These are phyloP conservation scores for Calamus simplicifolius DNA, from an alignment of 176 grass and related monocot species.

Conservation along the genomic window DNA sequence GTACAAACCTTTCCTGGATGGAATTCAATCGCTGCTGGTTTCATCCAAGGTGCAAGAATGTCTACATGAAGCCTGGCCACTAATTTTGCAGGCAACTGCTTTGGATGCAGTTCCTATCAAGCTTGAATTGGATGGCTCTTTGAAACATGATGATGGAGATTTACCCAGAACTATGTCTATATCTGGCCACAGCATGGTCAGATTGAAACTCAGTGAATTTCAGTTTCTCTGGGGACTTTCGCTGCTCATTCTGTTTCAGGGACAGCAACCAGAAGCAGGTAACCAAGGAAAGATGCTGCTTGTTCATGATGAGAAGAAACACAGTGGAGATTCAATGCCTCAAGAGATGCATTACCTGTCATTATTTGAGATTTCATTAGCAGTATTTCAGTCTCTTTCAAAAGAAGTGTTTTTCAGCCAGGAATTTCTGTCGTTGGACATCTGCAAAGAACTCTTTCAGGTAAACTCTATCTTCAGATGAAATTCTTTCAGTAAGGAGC, in stretches of 20 bases:
- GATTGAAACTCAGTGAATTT: slow-evolving; percentile 59
- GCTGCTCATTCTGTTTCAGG: slow-evolving; percentile 63
- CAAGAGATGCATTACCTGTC: slow-evolving; percentile 36
- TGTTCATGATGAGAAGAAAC: slow-evolving; percentile 23
- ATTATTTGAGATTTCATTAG: slow-evolving; percentile 46
- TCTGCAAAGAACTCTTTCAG: slow-evolving; percentile 76
- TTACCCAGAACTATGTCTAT: slow-evolving; percentile 28
- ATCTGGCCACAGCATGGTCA: slow-evolving; percentile 78
- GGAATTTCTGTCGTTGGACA: slow-evolving; percentile 49
- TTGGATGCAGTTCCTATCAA: slow-evolving; percentile 63
- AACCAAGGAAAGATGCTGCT: slow-evolving; percentile 33
- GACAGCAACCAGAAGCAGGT: slow-evolving; percentile 21
- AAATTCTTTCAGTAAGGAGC: not conserved
- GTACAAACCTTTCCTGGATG: slow-evolving; percentile 97
- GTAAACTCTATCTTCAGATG: slow-evolving; percentile 20
- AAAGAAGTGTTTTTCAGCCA: slow-evolving; percentile 67
- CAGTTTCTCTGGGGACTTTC: slow-evolving; percentile 78
- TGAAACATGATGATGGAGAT: slow-evolving; percentile 20
- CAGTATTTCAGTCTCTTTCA: slow-evolving; percentile 55
- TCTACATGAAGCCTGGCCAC: slow-evolving; percentile 74
- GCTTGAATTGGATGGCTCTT: slow-evolving; percentile 35
- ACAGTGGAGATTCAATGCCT: slow-evolving; percentile 27
- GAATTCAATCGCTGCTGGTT: slow-evolving; percentile 78
- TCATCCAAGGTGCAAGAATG: slow-evolving; percentile 73
- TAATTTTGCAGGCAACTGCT: slow-evolving; percentile 76